phyloP scores from a whole-genome alignment of 2,329 filamentous ascomycete genomes.

The Fusarium pseudoanthophilum region DNA sequence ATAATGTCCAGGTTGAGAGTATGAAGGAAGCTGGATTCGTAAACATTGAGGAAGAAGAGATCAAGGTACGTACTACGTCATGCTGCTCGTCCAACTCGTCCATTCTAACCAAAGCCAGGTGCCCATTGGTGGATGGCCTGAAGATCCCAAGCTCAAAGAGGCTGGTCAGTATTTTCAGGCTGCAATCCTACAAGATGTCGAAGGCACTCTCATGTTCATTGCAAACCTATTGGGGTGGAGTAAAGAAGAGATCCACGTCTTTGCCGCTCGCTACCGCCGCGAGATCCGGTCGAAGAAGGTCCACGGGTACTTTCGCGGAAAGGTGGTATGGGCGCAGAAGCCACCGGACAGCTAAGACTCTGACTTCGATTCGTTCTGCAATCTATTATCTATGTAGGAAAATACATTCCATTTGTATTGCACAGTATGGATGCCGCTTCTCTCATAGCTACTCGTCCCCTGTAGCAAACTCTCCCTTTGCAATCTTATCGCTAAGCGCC shows the following conservation, averaged over 20 bases:
- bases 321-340: conserved; percentile 1
- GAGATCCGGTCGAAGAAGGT: conserved; percentile 4
- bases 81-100: accelerated
- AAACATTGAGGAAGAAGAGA: background rate
- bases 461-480: conserved; percentile 4
- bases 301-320: background rate
- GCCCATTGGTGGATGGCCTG: conserved; percentile 6
- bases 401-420: accelerated
- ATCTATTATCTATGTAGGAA: accelerated
- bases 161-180: conserved; percentile 18
- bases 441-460: background rate
- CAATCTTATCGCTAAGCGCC: conserved; percentile 10
- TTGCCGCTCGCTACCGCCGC: background rate
- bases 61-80: background rate
- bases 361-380: accelerated
- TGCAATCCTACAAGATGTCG: conserved; percentile 2
- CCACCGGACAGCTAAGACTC: background rate
- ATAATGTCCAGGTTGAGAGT: background rate
- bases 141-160: background rate
- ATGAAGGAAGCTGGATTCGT: background rate
- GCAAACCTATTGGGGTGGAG: background rate
- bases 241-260: background rate
- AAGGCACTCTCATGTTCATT: conserved; percentile 8
- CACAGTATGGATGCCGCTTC: accelerated
- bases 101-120: background rate